These are phyloP conservation scores for Medicago lupulina DNA, from an alignment of 306 rosid genomes.

Conservation along the genomic window DNA sequence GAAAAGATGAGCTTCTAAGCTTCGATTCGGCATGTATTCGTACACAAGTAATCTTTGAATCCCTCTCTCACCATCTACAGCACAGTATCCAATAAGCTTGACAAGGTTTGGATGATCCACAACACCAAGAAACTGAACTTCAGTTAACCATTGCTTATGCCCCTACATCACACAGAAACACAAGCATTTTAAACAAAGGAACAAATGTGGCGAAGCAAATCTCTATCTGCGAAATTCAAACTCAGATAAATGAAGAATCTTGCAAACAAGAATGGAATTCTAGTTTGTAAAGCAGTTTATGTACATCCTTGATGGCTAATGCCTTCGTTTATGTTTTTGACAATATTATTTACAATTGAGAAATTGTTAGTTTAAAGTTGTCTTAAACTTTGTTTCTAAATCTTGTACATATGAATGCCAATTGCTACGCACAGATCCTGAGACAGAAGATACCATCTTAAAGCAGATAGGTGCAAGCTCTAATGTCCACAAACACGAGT, in stretches of 20 bases:
- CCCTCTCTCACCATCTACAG: conserved; percentile 79
- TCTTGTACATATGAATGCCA: neutral
- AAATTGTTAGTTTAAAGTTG: conserved; percentile 6
- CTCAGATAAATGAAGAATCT: neutral
- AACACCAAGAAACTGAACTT: conserved; percentile 83
- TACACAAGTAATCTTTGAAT: conserved; percentile 85
- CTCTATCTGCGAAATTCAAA: neutral
- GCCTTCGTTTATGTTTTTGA: neutral
- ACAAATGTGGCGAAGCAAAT: neutral
- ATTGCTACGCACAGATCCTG: neutral
- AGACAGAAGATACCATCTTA: neutral
- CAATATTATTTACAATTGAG: neutral
- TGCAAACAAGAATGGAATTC: neutral
- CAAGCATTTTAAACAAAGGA: neutral
- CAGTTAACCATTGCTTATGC: conserved; percentile 86
- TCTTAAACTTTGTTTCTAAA: neutral
- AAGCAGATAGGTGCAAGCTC: neutral
- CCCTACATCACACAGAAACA: conserved; percentile 54
- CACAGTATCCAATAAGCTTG: conserved; percentile 82
- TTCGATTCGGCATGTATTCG: conserved; percentile 74
- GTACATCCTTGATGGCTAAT: neutral
- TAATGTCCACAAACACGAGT: neutral
- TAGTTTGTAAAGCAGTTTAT: neutral
- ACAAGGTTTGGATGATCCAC: conserved; percentile 90
- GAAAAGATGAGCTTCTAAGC: conserved; percentile 81